phyloP scores from a whole-genome alignment of 768 basidiomycete species.

The Calocybe cyanea region DNA sequence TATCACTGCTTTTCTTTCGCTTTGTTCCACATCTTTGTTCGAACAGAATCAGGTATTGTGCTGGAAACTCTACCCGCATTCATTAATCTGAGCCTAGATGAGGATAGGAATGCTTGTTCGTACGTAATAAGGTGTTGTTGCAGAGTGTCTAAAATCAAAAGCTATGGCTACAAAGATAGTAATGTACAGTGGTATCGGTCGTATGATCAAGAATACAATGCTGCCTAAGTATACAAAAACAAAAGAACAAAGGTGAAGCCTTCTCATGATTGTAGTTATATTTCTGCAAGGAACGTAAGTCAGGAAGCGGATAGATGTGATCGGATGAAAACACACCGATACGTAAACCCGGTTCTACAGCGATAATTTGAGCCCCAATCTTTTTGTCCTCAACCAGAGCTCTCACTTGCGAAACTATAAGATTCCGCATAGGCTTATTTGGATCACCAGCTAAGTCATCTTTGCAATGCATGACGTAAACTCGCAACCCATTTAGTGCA shows the following conservation, averaged over 20 bases:
- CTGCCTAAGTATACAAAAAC: background rate
- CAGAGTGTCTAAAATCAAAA: constrained; percentile 11
- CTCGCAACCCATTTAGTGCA: constrained; percentile 52
- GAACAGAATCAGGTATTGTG: no score
- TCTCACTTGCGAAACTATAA: constrained; percentile 73
- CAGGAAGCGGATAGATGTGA: background rate
- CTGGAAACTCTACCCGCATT: no score
- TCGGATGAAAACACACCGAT: constrained; percentile 52
- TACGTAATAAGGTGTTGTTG: constrained; percentile 6
- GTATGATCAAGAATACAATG: no score
- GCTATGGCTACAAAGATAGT: constrained; percentile 38
- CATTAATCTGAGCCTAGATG: no score
- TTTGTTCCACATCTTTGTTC: no score
- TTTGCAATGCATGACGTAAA: constrained; percentile 91
- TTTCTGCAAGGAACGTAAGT: constrained; percentile 21
- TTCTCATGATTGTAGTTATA: constrained; percentile 24
- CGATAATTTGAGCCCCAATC: constrained; percentile 71
- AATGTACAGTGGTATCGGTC: constrained; percentile 25
- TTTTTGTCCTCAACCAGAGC: constrained; percentile 53
- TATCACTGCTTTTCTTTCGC: constrained; percentile 18
- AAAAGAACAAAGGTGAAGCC: constrained; percentile 2
- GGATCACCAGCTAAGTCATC: constrained; percentile 52
- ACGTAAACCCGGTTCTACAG: constrained; percentile 76
- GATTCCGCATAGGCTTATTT: constrained; percentile 51
- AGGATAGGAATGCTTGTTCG: background rate